phyloP scores from a whole-genome alignment of 768 basidiomycete species.

The Paxillus ammoniavirescens region DNA sequence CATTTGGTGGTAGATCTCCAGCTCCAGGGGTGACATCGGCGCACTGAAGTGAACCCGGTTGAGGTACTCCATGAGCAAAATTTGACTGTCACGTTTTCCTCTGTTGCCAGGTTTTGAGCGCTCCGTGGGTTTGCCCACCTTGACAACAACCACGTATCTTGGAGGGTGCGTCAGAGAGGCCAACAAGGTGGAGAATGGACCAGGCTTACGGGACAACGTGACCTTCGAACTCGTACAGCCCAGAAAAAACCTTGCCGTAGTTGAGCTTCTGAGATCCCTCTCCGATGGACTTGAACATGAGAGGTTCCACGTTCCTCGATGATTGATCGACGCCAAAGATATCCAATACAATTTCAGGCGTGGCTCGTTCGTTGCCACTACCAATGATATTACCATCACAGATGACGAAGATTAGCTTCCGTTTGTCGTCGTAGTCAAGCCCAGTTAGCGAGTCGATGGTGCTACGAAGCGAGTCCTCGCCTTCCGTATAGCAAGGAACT shows the following conservation, averaged over 20 bases:
- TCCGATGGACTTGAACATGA: conserved; percentile 67
- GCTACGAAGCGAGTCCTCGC: conserved; percentile 63
- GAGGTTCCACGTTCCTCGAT: conserved; percentile 59
- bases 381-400: conserved; percentile 75
- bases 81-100: conserved; percentile 69
- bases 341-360: conserved; percentile 65
- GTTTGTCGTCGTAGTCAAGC: conserved; percentile 68
- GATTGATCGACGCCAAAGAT: conserved; percentile 66
- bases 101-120: conserved; percentile 64
- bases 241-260: conserved; percentile 70
- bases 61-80: conserved; percentile 63
- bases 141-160: conserved; percentile 61
- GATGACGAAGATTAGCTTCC: conserved; percentile 64
- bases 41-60: conserved; percentile 69
- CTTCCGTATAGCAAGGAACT: conserved; percentile 71
- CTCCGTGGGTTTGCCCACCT: conserved; percentile 68
- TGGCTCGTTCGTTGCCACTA: conserved; percentile 64
- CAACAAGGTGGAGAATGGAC: not conserved
- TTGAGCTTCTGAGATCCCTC: conserved; percentile 67
- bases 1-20: conserved; percentile 76
- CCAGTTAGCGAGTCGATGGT: conserved; percentile 69
- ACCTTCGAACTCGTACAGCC: conserved; percentile 68
- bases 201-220: conserved; percentile 61
- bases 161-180: not conserved
- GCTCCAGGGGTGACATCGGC: conserved; percentile 63